Percentiles rank a stretch among this genome's conserved stretches.
Conservation (phyloP, 2,329 filamentous ascomycete genomes). For the Alternaria hordeiaustralica region DNA sequence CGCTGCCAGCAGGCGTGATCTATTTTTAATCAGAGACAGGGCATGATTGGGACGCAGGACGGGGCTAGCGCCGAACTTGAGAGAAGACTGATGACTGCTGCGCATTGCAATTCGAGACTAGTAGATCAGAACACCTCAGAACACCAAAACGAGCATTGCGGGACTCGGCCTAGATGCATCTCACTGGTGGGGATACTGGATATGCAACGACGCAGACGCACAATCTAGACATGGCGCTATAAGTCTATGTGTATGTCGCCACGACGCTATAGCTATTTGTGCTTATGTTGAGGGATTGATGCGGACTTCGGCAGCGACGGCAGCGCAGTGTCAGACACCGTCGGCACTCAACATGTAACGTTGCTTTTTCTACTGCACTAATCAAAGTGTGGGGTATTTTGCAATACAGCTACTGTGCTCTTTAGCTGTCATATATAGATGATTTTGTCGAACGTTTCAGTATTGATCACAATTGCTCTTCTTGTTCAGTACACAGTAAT, state of each 20-base stretch:
- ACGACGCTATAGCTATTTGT: background rate
- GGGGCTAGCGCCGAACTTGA: too few species aligned
- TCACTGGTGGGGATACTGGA: background rate
- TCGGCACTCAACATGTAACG: background rate
- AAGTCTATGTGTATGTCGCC: background rate
- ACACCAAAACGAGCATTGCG: background rate
- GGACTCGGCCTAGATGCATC: background rate
- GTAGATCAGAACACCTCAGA: background rate
- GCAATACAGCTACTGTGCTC: background rate
- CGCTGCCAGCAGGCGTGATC: background rate
- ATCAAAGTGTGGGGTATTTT: background rate
- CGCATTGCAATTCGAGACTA: background rate
- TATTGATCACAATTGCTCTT: too few species aligned
- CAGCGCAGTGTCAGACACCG: background rate
- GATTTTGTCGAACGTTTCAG: fast-evolving
- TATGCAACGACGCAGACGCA: background rate
- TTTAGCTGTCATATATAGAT: background rate
- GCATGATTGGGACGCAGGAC: too few species aligned
- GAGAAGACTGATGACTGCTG: background rate
- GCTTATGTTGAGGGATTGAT: background rate
- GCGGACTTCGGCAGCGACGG: background rate
- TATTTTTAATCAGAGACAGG: too few species aligned
- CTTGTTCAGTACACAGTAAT: background rate
- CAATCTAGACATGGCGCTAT: background rate
- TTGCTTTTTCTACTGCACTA: background rate